Percentiles rank a stretch among this genome's conserved stretches.
These are phyloP conservation scores for Talaromyces wortmannii DNA, from an alignment of 495 filamentous ascomycete genomes.

Conservation along the genomic window DNA sequence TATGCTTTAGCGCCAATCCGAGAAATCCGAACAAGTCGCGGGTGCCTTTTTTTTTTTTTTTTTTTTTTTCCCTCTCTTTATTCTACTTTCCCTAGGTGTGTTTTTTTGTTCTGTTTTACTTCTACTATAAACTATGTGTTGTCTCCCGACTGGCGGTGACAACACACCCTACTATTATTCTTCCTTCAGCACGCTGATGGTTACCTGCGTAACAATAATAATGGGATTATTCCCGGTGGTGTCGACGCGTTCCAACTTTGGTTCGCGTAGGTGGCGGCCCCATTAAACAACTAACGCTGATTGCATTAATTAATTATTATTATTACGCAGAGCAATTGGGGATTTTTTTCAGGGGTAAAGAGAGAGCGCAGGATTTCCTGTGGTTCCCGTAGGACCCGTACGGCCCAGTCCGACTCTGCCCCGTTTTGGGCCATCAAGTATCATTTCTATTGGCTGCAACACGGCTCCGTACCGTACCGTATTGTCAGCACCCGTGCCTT, in stretches of 20 bases:
- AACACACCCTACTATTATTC: too few species aligned
- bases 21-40: background rate
- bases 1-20: background rate
- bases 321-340: background rate
- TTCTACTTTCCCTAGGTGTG: background rate
- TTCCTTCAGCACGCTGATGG: too few species aligned
- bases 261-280: background rate
- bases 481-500: background rate
- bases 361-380: background rate
- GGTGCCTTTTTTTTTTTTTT: background rate
- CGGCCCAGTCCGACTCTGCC: background rate
- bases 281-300: too few species aligned
- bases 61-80: background rate
- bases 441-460: background rate
- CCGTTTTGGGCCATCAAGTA: background rate
- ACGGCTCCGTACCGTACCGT: background rate
- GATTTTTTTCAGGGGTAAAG: constrained; percentile 3
- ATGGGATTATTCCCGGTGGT: background rate
- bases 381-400: background rate
- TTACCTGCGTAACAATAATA: too few species aligned
- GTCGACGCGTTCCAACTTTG: background rate
- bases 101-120: background rate
- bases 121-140: too few species aligned
- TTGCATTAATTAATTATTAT: background rate
- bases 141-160: too few species aligned